Conservation (phyloP, 805 yeast genomes). For the Lipomyces yamadae region DNA sequence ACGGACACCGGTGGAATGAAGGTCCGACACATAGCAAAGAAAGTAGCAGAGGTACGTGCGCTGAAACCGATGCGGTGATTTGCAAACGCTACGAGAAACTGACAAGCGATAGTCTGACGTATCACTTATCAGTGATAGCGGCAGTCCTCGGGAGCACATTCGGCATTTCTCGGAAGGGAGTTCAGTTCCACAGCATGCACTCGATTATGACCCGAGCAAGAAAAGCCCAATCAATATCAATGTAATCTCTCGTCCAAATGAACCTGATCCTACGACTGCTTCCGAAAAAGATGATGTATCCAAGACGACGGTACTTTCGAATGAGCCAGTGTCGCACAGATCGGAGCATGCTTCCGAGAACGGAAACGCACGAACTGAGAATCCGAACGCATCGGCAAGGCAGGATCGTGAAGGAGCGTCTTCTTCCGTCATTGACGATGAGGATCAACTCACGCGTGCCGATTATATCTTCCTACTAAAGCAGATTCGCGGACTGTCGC, state of each 20-base stretch:
- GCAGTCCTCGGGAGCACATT: background rate
- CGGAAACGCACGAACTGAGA: background rate
- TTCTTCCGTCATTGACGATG: background rate
- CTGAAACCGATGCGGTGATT: background rate
- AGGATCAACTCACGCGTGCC: conserved; percentile 6
- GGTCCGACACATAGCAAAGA: background rate
- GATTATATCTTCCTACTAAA: conserved; percentile 25
- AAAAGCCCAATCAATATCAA: background rate
- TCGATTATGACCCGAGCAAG: background rate
- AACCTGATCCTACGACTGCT: background rate
- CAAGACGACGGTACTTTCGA: background rate
- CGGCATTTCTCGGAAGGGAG: background rate
- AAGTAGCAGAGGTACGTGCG: conserved; percentile 2
- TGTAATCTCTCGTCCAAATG: background rate
- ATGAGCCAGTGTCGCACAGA: background rate
- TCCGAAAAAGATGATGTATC: background rate
- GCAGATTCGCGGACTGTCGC: conserved; percentile 24
- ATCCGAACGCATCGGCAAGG: background rate
- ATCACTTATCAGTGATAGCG: background rate
- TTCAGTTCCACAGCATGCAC: background rate
- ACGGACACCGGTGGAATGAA: background rate
- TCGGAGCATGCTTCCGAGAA: background rate
- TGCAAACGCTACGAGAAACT: background rate
- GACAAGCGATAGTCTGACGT: background rate
- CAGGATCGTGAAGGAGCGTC: background rate